Conservation (phyloP, 208 protist genomes). For the Crithidia bombi region DNA sequence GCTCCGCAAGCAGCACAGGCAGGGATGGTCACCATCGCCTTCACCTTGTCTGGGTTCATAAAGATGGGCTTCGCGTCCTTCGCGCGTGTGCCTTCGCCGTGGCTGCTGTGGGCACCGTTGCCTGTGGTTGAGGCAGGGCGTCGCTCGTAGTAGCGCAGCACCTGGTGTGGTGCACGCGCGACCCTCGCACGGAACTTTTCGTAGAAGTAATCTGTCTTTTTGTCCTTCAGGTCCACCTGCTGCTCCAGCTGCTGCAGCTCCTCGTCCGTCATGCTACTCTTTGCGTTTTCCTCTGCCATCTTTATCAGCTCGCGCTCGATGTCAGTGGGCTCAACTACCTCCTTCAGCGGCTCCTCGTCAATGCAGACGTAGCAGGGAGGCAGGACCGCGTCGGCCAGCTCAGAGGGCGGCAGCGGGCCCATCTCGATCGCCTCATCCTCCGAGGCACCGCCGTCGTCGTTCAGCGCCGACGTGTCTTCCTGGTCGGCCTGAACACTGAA, state of each 20-base stretch:
- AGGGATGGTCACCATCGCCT: conserved; percentile 47
- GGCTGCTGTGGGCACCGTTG: background rate
- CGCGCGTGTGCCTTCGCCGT: conserved; percentile 2
- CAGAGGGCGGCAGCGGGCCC: conserved; percentile 36
- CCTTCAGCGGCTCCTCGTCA: conserved; percentile 62
- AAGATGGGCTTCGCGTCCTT: conserved; percentile 58
- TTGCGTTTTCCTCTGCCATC: conserved; percentile 57
- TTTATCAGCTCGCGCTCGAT: conserved; percentile 69
- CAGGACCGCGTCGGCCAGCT: conserved; percentile 54
- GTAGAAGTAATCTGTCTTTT: conserved; percentile 72
- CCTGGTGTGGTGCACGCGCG: conserved; percentile 66
- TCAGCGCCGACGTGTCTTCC: conserved; percentile 48
- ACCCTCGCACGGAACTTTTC: conserved; percentile 79
- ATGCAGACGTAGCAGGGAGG: conserved; percentile 76
- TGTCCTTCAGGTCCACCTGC: conserved; percentile 71
- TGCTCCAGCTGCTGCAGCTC: conserved; percentile 73
- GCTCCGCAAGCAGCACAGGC: conserved; percentile 67
- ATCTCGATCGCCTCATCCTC: conserved; percentile 53
- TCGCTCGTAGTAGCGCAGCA: conserved; percentile 81
- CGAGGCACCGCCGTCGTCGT: conserved; percentile 38
- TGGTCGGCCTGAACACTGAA: conserved; percentile 79
- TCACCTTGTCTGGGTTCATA: conserved; percentile 75
- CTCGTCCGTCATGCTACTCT: conserved; percentile 43
- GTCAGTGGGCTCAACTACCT: conserved; percentile 58
- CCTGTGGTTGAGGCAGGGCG: background rate